Percentiles rank a stretch among this genome's conserved stretches.
These are phyloP conservation scores for Populus nigra DNA, from an alignment of 345 rosid genomes.

Conservation along the genomic window DNA sequence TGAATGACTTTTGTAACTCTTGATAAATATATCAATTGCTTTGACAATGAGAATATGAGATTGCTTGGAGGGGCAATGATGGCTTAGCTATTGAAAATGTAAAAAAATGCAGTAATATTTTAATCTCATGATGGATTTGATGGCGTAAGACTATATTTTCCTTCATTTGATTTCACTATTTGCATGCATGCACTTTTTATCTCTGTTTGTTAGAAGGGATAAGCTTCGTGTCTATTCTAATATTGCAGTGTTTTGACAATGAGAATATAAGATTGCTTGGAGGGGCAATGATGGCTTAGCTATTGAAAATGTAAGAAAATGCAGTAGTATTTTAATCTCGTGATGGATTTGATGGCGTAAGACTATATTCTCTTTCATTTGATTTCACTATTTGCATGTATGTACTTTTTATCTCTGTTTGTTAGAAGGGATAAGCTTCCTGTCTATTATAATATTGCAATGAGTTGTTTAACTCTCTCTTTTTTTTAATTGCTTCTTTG, in stretches of 20 bases:
- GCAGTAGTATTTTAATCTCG: background rate
- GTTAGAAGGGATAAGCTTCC: no score
- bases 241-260: background rate
- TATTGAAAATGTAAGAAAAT: background rate
- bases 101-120: no score
- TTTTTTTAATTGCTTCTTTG: no score
- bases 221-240: no score
- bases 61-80: background rate
- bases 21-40: background rate
- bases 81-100: background rate
- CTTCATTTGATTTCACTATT: background rate
- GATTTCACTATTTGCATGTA: background rate
- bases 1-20: background rate
- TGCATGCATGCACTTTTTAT: no score
- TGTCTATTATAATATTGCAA: no score
- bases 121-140: background rate
- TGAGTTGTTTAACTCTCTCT: no score
- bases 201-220: no score
- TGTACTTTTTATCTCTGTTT: no score
- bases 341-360: background rate
- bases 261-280: background rate
- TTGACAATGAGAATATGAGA: background rate
- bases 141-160: no score
- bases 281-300: background rate
- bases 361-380: background rate